Percentiles rank a stretch among this genome's conserved stretches.
These are phyloP conservation scores for Sporisorium exsertum DNA, from an alignment of 1,284 basidiomycete species.

Conservation along the genomic window DNA sequence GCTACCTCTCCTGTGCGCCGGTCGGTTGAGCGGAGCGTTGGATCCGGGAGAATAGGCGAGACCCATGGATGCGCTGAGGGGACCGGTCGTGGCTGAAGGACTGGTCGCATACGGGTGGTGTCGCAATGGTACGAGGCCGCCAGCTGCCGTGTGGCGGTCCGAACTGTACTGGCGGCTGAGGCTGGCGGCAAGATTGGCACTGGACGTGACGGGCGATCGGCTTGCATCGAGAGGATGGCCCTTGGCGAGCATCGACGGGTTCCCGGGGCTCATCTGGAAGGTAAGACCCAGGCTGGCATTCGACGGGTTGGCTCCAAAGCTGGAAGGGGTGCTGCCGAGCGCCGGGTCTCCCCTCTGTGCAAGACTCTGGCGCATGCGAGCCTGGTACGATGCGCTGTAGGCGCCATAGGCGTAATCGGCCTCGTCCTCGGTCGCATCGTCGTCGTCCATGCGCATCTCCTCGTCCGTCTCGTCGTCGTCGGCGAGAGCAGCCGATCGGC, in stretches of 20 bases:
- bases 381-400: conserved; percentile 40
- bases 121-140: conserved; percentile 35
- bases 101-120: conserved; percentile 59
- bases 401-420: conserved; percentile 44
- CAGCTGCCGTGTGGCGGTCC: conserved; percentile 38
- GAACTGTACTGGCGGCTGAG: conserved; percentile 58
- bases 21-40: conserved; percentile 49
- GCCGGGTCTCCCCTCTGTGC: conserved; percentile 26
- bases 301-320: conserved; percentile 37
- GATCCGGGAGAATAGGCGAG: conserved; percentile 58
- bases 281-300: conserved; percentile 50
- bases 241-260: conserved; percentile 35
- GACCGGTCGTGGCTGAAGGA: conserved; percentile 48
- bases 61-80: conserved; percentile 53
- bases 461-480: conserved; percentile 69
- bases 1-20: conserved; percentile 48
- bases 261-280: conserved; percentile 54
- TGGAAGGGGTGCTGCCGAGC: conserved; percentile 37
- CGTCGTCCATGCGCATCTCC: conserved; percentile 61
- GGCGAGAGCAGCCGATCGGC: conserved; percentile 14
- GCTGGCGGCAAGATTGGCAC: conserved; percentile 32
- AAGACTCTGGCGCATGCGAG: conserved; percentile 25
- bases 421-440: conserved; percentile 63
- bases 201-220: conserved; percentile 35
- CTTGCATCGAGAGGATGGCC: conserved; percentile 40